These are phyloP conservation scores for Amaranthus tricolor DNA, from an alignment of 179 eudicot species.

Conservation along the genomic window DNA sequence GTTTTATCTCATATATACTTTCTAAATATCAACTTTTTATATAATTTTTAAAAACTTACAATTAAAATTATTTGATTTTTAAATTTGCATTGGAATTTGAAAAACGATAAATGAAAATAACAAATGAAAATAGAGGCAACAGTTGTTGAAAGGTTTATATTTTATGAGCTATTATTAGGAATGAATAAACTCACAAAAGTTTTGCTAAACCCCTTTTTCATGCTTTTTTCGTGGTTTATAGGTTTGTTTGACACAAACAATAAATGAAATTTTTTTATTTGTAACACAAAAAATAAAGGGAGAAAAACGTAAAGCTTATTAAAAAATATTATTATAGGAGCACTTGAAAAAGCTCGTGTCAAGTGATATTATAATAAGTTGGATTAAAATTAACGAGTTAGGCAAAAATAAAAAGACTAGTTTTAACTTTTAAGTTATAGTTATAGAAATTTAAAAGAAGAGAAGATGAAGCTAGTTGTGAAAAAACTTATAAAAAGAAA, in stretches of 20 bases:
- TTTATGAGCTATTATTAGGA: neutral
- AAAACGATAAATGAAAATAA: neutral
- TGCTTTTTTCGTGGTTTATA: conserved; percentile 10
- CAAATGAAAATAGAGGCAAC: neutral
- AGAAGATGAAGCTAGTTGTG: too few relatives aligned
- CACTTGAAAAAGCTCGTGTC: too few relatives aligned
- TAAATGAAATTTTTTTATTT: neutral
- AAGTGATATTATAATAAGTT: too few relatives aligned
- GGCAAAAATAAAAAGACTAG: too few relatives aligned
- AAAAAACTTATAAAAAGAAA: too few relatives aligned
- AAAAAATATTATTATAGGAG: neutral
- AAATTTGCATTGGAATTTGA: neutral
- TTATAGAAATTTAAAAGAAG: too few relatives aligned
- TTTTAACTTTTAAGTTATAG: too few relatives aligned
- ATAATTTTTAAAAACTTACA: too few relatives aligned
- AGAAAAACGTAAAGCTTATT: neutral
- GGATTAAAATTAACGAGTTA: too few relatives aligned
- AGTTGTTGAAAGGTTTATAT: conserved; percentile 10
- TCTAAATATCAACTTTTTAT: too few relatives aligned
- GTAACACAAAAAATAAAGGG: neutral
- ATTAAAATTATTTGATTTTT: too few relatives aligned
- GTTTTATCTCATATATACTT: too few relatives aligned
- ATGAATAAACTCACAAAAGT: conserved; percentile 9
- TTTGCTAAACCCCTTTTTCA: conserved; percentile 2
- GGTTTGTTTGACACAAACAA: neutral